Evolutionary conservation across 1,139 yeast genomes (phyloP), one percentile per base, ranked within the genome.

Genomic region (Scheffersomyces quercinus): DNA sequence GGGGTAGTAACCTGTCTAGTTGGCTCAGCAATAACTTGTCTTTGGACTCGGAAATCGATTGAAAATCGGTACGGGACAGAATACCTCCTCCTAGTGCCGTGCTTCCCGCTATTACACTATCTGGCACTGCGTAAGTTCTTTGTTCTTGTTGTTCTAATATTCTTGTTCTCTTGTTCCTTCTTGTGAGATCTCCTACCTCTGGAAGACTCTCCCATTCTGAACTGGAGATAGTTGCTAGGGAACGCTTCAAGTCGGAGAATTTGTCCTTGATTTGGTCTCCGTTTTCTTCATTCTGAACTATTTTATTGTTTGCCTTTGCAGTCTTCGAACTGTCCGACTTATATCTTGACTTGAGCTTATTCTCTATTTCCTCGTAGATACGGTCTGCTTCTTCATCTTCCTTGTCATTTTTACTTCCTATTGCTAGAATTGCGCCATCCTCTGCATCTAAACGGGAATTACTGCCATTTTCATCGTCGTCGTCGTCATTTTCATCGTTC

Each of bases 111-210:
- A 82, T 55, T 2, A 89, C 67, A 3, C 81, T 62, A 59, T 93
- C 98, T 0, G 97, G 96, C 4, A 87, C 88, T 11, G 96, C 89
- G 60, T 89, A 91, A 35, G 79, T 79, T 45, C 97, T 67, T 52
- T 83, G 83, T 46, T 81, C 81, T 56, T 73, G 79, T 55, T 84
- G 86, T 40, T 80, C 79, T 44, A 83, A 74, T 37, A 82, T 63
- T 40, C 97, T 68, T 40, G 77, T 68, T 44, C 98, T 69, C 55
- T 90, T 89, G 60, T 90, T 89, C 47, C 82, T 70, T 54, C 85
- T 77, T 0, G 99, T 93, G 54, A 88, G 70, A 64, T 93, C 99
- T 2, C 90, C 88, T 0, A 90, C 95, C 49, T 89, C 97, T 0
- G 99, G 98, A 5, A 93, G 60, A 49, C 70, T 74, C 3, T 79